Evolutionary conservation across 2,329 filamentous ascomycete species (phyloP), one percentile per base, ranked within the genome.

Genomic region (Sporothrix variecibatus): DNA sequence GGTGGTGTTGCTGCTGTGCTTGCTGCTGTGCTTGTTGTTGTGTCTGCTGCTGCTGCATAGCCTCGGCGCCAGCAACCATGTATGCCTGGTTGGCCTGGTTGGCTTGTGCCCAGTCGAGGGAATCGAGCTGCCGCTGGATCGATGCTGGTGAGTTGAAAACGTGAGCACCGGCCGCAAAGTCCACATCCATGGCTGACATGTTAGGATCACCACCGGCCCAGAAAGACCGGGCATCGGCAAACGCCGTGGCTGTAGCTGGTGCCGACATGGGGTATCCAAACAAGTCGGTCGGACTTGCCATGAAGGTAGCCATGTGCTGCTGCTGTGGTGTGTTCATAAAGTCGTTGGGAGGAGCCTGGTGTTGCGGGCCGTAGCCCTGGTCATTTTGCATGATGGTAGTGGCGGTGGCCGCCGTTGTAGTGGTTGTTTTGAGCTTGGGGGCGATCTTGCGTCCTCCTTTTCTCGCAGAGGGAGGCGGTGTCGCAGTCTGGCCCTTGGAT

Each of bases 221-320:
- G 76, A 90, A 91, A 51, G 80, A 77, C 68, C 83, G 82, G 12
- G 82, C 80, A 71, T 84, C 82, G 8, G 79, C 79, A 76, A 85
- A 87, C 2, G 83, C 81, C 0, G 87, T 83, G 3, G 84, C 84
- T 2, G 84, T 84, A 43, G 85, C 85, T 26, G 88, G 86, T 2
- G 87, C 88, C n/a, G 89, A 88, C 80, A 91, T 83, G 38, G 89
- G 87, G 78, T 89, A 90, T 34, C 84, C 84, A 79, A 90, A 91
- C 80, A 91, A 84, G 77, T 91, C 89, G 72, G 83, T 83, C 15
- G 86, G 82, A 28, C 83, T 82, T 23, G 83, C 82, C 77, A 87
- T 83, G 76, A 86, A 86, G 12, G 80, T 80, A 38, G 83, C 80
- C 81, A 89, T 83, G 60, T 86, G 85, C 65, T 81, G 82, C 77